phyloP scores from a whole-genome alignment of 176 grass and related monocot genomes.

The Themeda triandra region DNA sequence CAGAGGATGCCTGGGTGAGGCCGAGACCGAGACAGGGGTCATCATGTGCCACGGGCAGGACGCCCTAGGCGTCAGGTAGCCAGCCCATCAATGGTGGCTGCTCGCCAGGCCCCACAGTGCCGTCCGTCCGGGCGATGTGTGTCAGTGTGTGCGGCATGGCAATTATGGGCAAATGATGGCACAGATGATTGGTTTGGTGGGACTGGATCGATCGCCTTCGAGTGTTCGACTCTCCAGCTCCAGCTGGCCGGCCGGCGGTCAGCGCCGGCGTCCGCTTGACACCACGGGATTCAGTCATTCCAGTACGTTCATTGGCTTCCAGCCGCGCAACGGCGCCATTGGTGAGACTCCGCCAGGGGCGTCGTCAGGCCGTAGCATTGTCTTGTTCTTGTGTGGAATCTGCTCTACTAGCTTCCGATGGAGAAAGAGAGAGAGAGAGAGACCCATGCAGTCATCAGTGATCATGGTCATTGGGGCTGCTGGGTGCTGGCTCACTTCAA shows the following conservation, averaged over 20 bases:
- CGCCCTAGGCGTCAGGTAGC: not conserved
- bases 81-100: not conserved
- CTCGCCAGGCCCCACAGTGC: not conserved
- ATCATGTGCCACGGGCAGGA: conserved; percentile 41
- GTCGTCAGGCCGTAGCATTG: not conserved
- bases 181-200: conserved; percentile 21
- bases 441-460: not conserved
- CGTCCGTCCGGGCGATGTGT: not conserved
- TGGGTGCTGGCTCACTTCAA: not conserved
- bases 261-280: not conserved
- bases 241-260: not conserved
- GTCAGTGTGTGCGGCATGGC: not conserved
- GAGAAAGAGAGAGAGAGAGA: not conserved
- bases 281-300: not conserved
- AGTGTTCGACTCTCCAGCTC: not conserved
- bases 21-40: not conserved
- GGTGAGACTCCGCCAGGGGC: conserved; percentile 6
- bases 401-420: not conserved
- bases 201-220: not conserved
- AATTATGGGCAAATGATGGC: conserved; percentile 73
- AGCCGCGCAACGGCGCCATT: conserved; percentile 16
- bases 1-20: not conserved
- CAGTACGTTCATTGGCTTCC: not conserved
- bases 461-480: too few species aligned
- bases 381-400: conserved; percentile 1